phyloP scores from a whole-genome alignment of 139 green algal genomes.

The Picochlorum sp. region DNA sequence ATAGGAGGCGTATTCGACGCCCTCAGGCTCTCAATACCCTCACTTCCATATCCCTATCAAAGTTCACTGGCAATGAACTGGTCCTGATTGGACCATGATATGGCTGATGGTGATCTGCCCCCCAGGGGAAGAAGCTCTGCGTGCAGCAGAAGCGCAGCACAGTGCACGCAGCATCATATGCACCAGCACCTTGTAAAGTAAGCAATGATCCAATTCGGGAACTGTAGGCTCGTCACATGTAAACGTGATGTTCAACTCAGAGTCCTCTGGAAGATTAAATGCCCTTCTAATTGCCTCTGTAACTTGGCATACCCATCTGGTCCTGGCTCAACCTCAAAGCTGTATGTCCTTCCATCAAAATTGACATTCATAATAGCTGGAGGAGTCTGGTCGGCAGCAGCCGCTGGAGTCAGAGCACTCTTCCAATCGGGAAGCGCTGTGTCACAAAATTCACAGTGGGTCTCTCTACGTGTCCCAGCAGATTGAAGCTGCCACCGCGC shows the following conservation, averaged over 20 bases:
- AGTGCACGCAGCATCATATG: constrained; percentile 86
- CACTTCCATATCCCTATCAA: too few relatives aligned
- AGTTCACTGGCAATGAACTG: too few relatives aligned
- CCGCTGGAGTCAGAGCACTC: constrained; percentile 47
- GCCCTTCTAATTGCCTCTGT: constrained; percentile 68
- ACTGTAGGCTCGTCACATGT: constrained; percentile 77
- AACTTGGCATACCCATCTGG: constrained; percentile 71
- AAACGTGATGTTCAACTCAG: constrained; percentile 88
- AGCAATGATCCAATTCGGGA: constrained; percentile 49
- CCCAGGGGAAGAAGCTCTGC: constrained; percentile 31
- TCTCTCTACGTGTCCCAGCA: constrained; percentile 72
- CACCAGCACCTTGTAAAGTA: constrained; percentile 72
- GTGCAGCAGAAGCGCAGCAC: constrained; percentile 74
- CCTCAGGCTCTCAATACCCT: too few relatives aligned
- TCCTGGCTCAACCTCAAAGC: constrained; percentile 41
- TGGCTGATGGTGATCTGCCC: too few relatives aligned
- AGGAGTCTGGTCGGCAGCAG: constrained; percentile 31
- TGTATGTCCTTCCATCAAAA: constrained; percentile 72
- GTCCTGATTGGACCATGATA: too few relatives aligned
- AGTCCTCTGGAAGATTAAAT: constrained; percentile 71
- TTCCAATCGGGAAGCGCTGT: constrained; percentile 70
- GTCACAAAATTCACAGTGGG: constrained; percentile 79
- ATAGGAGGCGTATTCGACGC: too few relatives aligned
- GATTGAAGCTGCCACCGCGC: constrained; percentile 79
- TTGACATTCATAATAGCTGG: constrained; percentile 88